phyloP scores from a whole-genome alignment of 495 filamentous ascomycete species.

The Hypoxylon lienhwacheense region DNA sequence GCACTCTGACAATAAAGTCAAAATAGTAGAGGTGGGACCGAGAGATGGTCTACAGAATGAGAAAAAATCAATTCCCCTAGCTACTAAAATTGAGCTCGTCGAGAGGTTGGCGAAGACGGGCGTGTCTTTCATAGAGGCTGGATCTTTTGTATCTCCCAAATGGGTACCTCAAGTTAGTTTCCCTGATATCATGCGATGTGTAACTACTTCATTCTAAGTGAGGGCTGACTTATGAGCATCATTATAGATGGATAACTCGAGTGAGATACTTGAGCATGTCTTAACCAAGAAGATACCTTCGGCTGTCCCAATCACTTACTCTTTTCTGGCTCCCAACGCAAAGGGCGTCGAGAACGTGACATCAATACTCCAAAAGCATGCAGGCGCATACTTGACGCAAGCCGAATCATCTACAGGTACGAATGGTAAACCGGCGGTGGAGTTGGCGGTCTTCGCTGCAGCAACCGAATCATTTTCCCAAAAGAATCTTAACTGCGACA shows the following conservation, averaged over 20 bases:
- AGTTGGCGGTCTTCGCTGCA: slow-evolving; percentile 89
- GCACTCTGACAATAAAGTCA: slow-evolving; percentile 54
- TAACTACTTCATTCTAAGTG: background rate
- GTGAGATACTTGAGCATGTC: slow-evolving; percentile 76
- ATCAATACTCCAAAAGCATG: slow-evolving; percentile 44
- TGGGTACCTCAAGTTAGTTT: slow-evolving; percentile 88
- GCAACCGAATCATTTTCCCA: slow-evolving; percentile 91
- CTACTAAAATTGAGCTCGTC: slow-evolving; percentile 85
- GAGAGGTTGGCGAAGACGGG: slow-evolving; percentile 80
- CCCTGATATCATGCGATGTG: background rate
- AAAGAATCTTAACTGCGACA: slow-evolving; percentile 88
- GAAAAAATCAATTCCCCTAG: slow-evolving; percentile 75
- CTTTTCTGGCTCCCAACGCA: slow-evolving; percentile 89
- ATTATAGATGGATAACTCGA: slow-evolving; percentile 84
- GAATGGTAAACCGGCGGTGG: slow-evolving; percentile 55
- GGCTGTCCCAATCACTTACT: slow-evolving; percentile 73
- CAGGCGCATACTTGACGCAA: slow-evolving; percentile 44
- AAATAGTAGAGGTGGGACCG: slow-evolving; percentile 89
- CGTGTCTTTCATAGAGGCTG: slow-evolving; percentile 85
- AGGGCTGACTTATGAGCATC: slow-evolving; percentile 3
- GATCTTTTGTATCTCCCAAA: slow-evolving; percentile 93
- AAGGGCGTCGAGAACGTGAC: slow-evolving; percentile 68
- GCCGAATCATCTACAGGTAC: slow-evolving; percentile 33
- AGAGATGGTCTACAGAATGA: slow-evolving; percentile 97
- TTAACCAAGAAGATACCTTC: slow-evolving; percentile 68